Base-by-base conservation (phyloP, 108 stramenopile species). In the Fistulifera solaris region DNA sequence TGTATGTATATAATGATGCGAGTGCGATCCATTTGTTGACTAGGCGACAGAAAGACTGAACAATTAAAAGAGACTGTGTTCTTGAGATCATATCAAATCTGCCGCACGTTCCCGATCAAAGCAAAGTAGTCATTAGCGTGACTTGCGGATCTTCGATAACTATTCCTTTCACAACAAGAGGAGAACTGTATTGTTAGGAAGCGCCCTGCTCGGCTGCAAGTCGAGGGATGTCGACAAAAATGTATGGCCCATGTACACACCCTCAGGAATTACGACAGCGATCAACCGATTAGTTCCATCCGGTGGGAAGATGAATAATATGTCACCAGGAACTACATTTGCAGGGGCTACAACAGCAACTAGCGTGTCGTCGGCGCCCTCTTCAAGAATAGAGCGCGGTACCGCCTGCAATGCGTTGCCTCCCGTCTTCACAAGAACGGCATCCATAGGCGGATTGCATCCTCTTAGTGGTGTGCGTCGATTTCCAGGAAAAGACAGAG, bases 361-460 rank as follows among this genome's bases (percentile, higher is more conserved):
- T 16, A 54, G 38, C 1, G n/a, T 17, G 38, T 54, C 28, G 16
- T 28, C 17, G 22, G 21, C 6, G 3, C 4, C 4, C 7, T 26
- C 12, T 12, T 10, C 19, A 3, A 31, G 8, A 2, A 24, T 26
- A 23, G 49, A 50, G 16, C 53, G 26, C 3, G 38, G n/a, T 2
- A 54, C 19, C 5, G 53, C 53, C 31, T 54, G 53, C n/a, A 54
- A 28, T 4, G 53, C 53, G 28, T 54, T 54, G 11, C 53, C 53
- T 19, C 27, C 53, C 5, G 53, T 54, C 38, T 35, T 54, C 7
- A 54, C 4, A 13, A 54, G 28, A 31, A 54, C 38, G 7, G 8
- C 5, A 54, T 54, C 44, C 19, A 21, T 3, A 45, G 44, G 44
- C 16, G 44, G 44, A 45, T 8, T 6, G 8, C 31, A 35, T 35